phyloP scores from a whole-genome alignment of 345 rosid species.

The Ailanthus altissimus region DNA sequence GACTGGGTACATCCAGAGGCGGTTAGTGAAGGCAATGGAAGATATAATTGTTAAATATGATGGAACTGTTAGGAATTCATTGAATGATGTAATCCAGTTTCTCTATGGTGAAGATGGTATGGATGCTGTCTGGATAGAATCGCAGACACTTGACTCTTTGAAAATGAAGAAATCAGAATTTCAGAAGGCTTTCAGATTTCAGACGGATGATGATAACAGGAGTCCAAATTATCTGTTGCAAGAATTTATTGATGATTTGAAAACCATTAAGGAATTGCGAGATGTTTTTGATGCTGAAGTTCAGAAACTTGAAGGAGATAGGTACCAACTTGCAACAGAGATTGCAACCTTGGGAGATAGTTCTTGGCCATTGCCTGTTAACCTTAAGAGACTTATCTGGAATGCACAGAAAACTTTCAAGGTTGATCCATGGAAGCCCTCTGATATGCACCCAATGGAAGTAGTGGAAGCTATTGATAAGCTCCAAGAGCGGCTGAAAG shows the following conservation, averaged over 20 bases:
- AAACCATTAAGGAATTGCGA: slow-evolving; percentile 76
- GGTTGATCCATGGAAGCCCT: slow-evolving; percentile 69
- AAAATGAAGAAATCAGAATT: slow-evolving; percentile 83
- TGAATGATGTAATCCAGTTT: slow-evolving; percentile 96
- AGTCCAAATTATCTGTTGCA: slow-evolving; percentile 78
- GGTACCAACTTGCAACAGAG: slow-evolving; percentile 87
- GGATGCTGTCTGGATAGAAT: slow-evolving; percentile 96
- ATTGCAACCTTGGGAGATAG: slow-evolving; percentile 92
- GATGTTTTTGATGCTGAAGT: slow-evolving; percentile 96
- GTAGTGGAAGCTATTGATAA: slow-evolving; percentile 95
- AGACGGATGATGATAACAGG: slow-evolving; percentile 80
- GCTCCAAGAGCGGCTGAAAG: slow-evolving; percentile 91
- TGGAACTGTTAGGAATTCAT: slow-evolving; percentile 92
- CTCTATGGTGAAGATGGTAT: slow-evolving; percentile 98
- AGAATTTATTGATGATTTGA: slow-evolving; percentile 88
- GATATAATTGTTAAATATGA: slow-evolving; percentile 98
- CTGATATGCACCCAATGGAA: slow-evolving; percentile 95
- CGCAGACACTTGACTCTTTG: slow-evolving; percentile 87
- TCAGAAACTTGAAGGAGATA: slow-evolving; percentile 83
- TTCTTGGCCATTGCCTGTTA: slow-evolving; percentile 93
- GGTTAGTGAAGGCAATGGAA: slow-evolving; percentile 98
- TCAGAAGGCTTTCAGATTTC: slow-evolving; percentile 74
- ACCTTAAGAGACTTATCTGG: slow-evolving; percentile 93
- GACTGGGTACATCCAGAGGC: slow-evolving; percentile 97
- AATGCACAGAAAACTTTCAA: slow-evolving; percentile 97